phyloP scores from a whole-genome alignment of 257 asterid genomes.

The Avicennia marina region DNA sequence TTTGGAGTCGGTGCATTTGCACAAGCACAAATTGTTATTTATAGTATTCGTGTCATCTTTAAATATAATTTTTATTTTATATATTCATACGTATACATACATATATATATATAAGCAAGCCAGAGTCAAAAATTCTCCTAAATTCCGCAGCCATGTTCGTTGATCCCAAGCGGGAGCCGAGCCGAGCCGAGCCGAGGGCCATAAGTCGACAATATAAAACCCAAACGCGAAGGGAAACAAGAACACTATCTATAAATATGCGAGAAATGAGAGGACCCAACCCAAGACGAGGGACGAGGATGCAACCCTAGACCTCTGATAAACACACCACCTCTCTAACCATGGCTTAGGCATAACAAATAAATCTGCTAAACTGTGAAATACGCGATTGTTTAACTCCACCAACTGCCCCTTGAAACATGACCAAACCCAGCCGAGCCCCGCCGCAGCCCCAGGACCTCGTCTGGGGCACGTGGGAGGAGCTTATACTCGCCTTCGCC shows the following conservation, averaged over 20 bases:
- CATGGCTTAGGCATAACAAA: constrained; percentile 6
- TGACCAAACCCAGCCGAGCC: constrained; percentile 43
- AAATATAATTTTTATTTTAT: no score
- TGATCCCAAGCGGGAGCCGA: neutral
- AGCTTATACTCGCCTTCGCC: constrained; percentile 76
- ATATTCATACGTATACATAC: no score
- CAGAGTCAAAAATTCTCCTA: no score
- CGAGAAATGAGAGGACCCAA: neutral
- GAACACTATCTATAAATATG: neutral
- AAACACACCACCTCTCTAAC: constrained; percentile 16
- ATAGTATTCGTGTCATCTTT: no score
- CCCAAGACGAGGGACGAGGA: neutral
- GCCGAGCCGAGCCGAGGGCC: constrained; percentile 12
- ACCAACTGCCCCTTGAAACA: constrained; percentile 16
- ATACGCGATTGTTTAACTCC: constrained; percentile 16
- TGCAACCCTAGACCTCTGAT: constrained; percentile 38
- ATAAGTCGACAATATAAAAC: constrained; percentile 18
- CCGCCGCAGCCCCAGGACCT: neutral
- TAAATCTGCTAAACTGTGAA: constrained; percentile 9
- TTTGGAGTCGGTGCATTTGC: no score
- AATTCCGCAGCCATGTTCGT: neutral
- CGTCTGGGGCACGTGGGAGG: constrained; percentile 76
- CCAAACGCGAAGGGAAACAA: constrained; percentile 12
- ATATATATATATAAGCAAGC: no score
- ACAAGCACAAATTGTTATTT: no score